phyloP scores from a whole-genome alignment of 2,329 filamentous ascomycete genomes.

The Botrytis hyacinthi region DNA sequence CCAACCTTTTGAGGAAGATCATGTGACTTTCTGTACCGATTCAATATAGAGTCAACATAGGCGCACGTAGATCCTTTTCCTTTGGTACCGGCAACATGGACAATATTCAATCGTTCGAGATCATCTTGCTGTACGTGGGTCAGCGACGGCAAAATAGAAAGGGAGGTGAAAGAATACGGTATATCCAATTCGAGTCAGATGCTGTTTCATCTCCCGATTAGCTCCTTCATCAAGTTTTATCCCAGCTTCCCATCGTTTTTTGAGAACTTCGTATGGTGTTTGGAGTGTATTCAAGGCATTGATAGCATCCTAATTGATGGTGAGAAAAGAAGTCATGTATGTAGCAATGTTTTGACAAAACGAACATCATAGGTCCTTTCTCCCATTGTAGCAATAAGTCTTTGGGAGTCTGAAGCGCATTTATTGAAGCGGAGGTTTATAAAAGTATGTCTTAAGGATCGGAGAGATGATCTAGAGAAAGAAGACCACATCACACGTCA shows the following conservation, averaged over 20 bases:
- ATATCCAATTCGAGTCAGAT: conserved; percentile 76
- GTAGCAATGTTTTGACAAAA: background rate
- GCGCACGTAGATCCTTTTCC: conserved; percentile 74
- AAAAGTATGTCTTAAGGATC: background rate
- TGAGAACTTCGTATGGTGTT: conserved; percentile 77
- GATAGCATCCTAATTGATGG: conserved; percentile 68
- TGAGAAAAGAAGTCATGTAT: conserved; percentile 15
- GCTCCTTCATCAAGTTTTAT: conserved; percentile 66
- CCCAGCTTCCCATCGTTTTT: conserved; percentile 74
- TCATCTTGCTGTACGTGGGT: conserved; percentile 30
- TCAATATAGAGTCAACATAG: conserved; percentile 62
- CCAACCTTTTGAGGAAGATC: conserved; percentile 46
- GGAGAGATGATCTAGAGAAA: background rate
- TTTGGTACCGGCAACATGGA: conserved; percentile 75
- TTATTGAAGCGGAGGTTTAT: background rate
- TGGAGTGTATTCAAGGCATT: conserved; percentile 85
- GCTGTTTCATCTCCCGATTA: conserved; percentile 76
- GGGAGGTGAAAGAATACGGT: conserved; percentile 43
- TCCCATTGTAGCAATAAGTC: conserved; percentile 14
- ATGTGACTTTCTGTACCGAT: conserved; percentile 45
- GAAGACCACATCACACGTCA: conserved; percentile 3
- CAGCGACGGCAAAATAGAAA: background rate
- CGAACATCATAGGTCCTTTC: conserved; percentile 28
- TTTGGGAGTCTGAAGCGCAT: background rate
- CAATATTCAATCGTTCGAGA: conserved; percentile 59